phyloP scores from a whole-genome alignment of 75 land plant species.

The Gnetum montanum region DNA sequence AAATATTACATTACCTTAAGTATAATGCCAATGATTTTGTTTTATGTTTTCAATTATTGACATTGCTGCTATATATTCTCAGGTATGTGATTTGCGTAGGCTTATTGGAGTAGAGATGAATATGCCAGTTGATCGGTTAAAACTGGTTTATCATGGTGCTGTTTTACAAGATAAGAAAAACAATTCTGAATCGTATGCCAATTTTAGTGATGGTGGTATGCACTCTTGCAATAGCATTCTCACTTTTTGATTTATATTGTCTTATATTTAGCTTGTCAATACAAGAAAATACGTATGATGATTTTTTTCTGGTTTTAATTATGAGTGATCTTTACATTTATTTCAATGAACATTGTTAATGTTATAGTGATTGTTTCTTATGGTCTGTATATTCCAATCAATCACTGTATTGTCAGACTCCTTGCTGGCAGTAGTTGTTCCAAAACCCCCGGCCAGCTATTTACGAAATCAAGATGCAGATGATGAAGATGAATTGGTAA shows the following conservation, averaged over 20 bases:
- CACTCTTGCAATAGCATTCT: not conserved
- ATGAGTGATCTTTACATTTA: no score
- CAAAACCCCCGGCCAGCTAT: constrained; percentile 66
- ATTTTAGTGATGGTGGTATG: constrained; percentile 15
- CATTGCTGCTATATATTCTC: not conserved
- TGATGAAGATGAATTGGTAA: constrained; percentile 66
- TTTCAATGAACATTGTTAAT: no score
- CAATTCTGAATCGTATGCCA: constrained; percentile 5
- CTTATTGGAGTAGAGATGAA: constrained; percentile 10
- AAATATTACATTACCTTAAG: no score
- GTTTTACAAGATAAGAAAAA: constrained; percentile 9
- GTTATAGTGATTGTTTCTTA: no score
- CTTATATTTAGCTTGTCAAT: no score
- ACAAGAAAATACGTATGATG: no score
- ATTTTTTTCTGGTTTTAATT: no score
- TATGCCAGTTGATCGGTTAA: constrained; percentile 26
- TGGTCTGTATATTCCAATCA: not conserved
- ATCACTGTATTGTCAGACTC: constrained; percentile 48
- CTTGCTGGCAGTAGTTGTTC: constrained; percentile 61
- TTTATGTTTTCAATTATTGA: not conserved
- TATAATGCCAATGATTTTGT: no score
- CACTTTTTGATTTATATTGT: not conserved
- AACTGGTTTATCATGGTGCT: constrained; percentile 17
- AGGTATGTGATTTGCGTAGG: constrained; percentile 22
- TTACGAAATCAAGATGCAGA: constrained; percentile 36